Evolutionary conservation across 1,284 basidiomycete genomes (phyloP), one percentile per base, ranked within the genome.

Genomic region (Tilletia indica): DNA sequence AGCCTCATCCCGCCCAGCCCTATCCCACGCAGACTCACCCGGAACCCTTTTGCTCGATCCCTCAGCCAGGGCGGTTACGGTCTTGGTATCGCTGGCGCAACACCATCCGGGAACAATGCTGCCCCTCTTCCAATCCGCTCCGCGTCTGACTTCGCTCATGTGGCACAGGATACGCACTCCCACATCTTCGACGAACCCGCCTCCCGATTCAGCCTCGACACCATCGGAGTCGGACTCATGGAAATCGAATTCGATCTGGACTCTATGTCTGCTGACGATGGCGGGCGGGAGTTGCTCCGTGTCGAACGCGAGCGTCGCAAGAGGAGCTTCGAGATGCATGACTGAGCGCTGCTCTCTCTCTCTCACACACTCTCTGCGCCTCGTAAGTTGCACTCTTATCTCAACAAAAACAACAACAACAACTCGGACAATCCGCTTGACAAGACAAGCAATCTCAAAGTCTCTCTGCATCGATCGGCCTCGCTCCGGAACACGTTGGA

Each of bases 161-260:
- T 19, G 8, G 19, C n/a, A 31, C 56, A 58, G n/a, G 56, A 58
- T 31, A 5, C 19, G n/a, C 51, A 54, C 4, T 25, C 56, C 56
- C 21, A 5, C 56, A 9, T 9, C 31, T 16, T 38, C 34, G 9
- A 38, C n/a, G 61, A 38, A 16, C 61, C 34, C 6, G 61, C 34
- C 34, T 19, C 31, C 36, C 61, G 61, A 9, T 64, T 42, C 34
- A 42, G 61, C 36, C 9, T 64, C 36, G 61, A 64, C 36, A 64
- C 19, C 36, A 19, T 64, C n/a, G 61, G 61, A 16, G 16, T 64
- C 38, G 61, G 61, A 14, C 19, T 64, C 31, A 64, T 64, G 61
- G 81, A 79, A 31, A 76, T 83, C 58, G 81, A 79, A 34, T 77
- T 83, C 51, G 74, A 79, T 42, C 77, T 81, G 69, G 80, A 78